These are phyloP conservation scores for Mycena amicta DNA, from an alignment of 768 basidiomycete species.

Conservation along the genomic window DNA sequence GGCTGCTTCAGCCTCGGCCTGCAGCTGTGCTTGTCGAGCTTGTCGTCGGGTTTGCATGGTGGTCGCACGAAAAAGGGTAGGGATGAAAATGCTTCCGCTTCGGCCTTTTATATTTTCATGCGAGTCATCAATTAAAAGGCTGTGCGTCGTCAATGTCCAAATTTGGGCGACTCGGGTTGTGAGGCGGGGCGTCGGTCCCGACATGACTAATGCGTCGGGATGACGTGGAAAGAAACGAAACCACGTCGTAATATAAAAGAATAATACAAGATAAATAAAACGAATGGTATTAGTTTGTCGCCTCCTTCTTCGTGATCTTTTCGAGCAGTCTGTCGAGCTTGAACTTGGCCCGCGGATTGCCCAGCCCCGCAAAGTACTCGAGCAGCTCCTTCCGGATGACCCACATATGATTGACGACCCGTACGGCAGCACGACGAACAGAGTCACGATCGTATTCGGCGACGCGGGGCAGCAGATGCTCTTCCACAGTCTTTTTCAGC, in stretches of 20 bases:
- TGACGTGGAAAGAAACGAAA: no score
- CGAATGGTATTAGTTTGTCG: no score
- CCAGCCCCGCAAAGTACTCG: background rate
- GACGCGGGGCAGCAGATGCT: background rate
- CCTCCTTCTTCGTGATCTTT: no score
- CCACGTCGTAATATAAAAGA: no score
- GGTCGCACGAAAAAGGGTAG: background rate
- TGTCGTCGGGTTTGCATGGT: slow-evolving; percentile 20
- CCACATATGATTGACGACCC: background rate
- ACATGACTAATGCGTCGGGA: no score
- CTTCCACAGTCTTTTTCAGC: background rate
- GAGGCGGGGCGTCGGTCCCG: background rate
- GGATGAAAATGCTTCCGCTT: slow-evolving; percentile 3
- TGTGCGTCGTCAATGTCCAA: slow-evolving; percentile 6
- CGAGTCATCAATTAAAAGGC: slow-evolving; percentile 13
- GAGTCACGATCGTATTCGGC: background rate
- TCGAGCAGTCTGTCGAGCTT: background rate
- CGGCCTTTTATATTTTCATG: slow-evolving; percentile 9
- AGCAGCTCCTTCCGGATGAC: background rate
- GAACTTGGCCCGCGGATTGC: background rate
- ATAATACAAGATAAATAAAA: no score
- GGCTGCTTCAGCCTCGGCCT: slow-evolving; percentile 1
- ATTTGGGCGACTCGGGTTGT: slow-evolving; percentile 6
- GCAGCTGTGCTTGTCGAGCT: background rate
- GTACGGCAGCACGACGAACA: background rate